A percentile compares a stretch with the other conserved stretches of the same genome.
Conservation (phyloP, 495 filamentous ascomycete genomes). For the Rhypophila decipiens region DNA sequence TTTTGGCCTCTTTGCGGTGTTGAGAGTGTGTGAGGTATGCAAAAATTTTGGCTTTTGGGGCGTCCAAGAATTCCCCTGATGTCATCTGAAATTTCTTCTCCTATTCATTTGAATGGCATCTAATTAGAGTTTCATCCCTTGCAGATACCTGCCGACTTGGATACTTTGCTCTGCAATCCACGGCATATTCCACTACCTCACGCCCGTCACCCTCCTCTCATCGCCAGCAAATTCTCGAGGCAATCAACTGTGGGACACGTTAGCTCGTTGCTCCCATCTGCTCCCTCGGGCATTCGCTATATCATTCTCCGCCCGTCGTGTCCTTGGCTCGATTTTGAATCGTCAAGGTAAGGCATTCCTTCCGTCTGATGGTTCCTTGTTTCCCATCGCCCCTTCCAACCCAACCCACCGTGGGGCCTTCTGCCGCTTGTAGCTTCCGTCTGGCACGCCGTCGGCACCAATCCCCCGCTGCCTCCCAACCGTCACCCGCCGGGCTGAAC, state of each 20-base stretch:
- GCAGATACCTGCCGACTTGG: slow-evolving; percentile 39
- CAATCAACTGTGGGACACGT: slow-evolving; percentile 60
- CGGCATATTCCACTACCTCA: slow-evolving; percentile 50
- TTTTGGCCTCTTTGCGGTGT: slow-evolving; percentile 25
- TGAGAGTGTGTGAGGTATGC: slow-evolving; percentile 31
- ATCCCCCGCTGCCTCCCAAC: slow-evolving; percentile 8
- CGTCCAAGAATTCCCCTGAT: slow-evolving; percentile 9
- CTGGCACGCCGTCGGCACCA: slow-evolving; percentile 2
- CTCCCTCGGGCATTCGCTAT: slow-evolving; percentile 41
- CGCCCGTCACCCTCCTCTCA: slow-evolving; percentile 20
- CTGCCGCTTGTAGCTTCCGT: background rate
- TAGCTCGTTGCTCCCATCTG: slow-evolving; percentile 62
- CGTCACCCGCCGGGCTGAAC: slow-evolving; percentile 7
- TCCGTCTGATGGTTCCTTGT: slow-evolving; percentile 24
- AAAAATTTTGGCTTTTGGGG: background rate
- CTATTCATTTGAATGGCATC: slow-evolving; percentile 7
- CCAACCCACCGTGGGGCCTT: background rate
- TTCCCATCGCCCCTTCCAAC: slow-evolving; percentile 1
- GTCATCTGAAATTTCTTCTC: slow-evolving; percentile 8
- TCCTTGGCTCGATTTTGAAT: slow-evolving; percentile 44
- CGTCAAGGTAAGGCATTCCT: slow-evolving; percentile 62
- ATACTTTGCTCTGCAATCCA: slow-evolving; percentile 34
- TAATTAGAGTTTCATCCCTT: slow-evolving; percentile 26
- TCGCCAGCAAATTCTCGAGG: slow-evolving; percentile 29
- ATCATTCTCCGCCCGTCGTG: slow-evolving; percentile 41